phyloP scores from a whole-genome alignment of 441 rosid genomes.

The Populus hybrid region DNA sequence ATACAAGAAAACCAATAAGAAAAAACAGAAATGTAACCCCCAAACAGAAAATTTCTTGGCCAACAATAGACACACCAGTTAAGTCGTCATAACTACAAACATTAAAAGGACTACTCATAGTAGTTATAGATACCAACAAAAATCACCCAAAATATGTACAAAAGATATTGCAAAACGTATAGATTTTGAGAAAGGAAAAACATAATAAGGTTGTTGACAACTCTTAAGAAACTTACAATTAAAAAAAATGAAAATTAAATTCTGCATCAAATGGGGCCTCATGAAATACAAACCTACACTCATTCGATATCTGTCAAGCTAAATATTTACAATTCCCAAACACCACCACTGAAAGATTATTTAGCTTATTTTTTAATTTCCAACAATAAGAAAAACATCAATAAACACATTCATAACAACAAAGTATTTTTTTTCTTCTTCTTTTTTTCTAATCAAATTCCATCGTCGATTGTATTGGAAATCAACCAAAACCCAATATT shows the following conservation, averaged over 20 bases:
- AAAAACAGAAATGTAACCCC: constrained; percentile 11
- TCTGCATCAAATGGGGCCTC: constrained; percentile 4
- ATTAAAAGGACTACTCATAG: neutral
- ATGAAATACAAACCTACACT: neutral
- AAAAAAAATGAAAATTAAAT: neutral
- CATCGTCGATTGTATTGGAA: neutral
- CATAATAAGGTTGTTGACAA: neutral
- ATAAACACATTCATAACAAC: no score
- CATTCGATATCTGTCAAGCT: neutral
- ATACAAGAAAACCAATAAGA: constrained; percentile 13
- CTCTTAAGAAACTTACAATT: neutral
- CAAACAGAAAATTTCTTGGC: constrained; percentile 2
- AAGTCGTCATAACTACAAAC: neutral
- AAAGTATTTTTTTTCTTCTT: no score
- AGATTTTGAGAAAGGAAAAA: neutral
- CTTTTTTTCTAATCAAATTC: neutral
- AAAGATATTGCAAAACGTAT: neutral
- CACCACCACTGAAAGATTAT: neutral
- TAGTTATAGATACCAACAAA: no score
- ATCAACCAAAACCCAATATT: constrained; percentile 15
- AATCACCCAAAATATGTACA: neutral
- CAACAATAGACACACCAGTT: neutral
- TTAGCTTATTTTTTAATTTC: no score
- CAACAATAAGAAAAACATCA: no score
- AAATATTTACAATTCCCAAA: neutral